A percentile compares a stretch with the other conserved stretches of the same genome.
phyloP scores from a whole-genome alignment of 306 rosid genomes.

The Alnus glutinosa region DNA sequence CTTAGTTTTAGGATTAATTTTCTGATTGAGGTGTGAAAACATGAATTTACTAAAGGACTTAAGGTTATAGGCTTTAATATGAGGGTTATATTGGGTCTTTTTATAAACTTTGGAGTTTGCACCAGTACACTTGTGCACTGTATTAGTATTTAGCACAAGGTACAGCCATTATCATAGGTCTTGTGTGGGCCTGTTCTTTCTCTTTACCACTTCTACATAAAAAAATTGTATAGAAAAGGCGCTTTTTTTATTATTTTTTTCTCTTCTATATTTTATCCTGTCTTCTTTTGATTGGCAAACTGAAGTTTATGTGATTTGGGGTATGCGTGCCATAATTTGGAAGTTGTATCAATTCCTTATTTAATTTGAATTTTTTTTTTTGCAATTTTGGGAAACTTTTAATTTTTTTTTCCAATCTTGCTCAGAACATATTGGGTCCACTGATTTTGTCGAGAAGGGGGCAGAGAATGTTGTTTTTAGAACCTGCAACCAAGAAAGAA shows the following conservation, averaged over 20 bases:
- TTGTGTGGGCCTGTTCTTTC: not conserved
- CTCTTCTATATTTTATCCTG: not conserved
- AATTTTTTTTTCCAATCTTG: conserved; percentile 5
- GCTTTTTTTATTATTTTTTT: not conserved
- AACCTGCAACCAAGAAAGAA: conserved; percentile 71
- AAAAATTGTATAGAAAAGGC: not conserved
- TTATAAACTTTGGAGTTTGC: not conserved
- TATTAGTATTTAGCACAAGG: not conserved
- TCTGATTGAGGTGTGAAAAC: not conserved
- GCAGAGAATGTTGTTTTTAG: conserved; percentile 75
- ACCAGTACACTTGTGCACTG: not conserved
- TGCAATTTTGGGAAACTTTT: conserved; percentile 5
- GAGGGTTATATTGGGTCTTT: not conserved
- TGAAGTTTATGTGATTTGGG: not conserved
- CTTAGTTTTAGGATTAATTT: not conserved
- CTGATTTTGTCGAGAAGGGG: conserved; percentile 87
- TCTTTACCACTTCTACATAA: not conserved
- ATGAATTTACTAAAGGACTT: not conserved
- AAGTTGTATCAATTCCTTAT: not conserved
- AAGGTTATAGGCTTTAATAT: not conserved
- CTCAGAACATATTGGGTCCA: conserved; percentile 57
- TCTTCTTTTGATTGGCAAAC: not conserved
- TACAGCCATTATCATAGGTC: not conserved
- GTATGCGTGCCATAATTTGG: not conserved
- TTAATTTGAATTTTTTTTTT: conserved; percentile 12